Base-by-base conservation (phyloP, 345 rosid species). In the Citrus trifoliata region DNA sequence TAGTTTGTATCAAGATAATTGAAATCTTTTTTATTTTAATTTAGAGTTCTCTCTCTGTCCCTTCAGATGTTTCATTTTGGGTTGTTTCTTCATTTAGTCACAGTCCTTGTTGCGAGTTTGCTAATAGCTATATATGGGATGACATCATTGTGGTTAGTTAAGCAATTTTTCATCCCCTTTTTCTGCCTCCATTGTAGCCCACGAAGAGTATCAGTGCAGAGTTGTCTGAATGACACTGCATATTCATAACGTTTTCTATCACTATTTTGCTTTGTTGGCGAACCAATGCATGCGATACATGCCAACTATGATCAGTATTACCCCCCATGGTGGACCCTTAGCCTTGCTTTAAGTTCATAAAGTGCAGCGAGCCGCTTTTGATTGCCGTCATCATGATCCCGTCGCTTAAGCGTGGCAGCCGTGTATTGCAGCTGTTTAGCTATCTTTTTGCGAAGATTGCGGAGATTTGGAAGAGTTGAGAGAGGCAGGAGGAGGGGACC, bases 391-490 rank as follows among this genome's bases (percentile, higher is more conserved):
- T 68, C 51, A 46, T 80, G 76, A 27, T 67, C 74, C 35, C 59
- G 78, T 70, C 7, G 33, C 65, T 62, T 70, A 67, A 60, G 88
- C 81, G 67, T 80, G 84, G 80, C 73, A 16, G 30, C 78, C 32
- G 56, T 32, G 53, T 59, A 35, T 25, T 42, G 51, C 24, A 37
- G 78, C 63, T 63, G 27, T 62, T 58, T 27, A 53, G 24, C 75
- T 14, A 53, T 42, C 78, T 75, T 79, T 75, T 80, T 46, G 86
- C 86, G 87, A 48, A 22, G 80, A 83, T 80, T 82, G 79, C 80
- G 80, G 83, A 28, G 78, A 46, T 33, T 65, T 22, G 5, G 30
- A 21, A 3, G 71, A 5, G 61, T 10, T 62, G 53, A 70, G 53
- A 25, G 40, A 73, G 48, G 46, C 40, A 64, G 22, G 30, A 28